Percentiles rank a stretch among this genome's conserved stretches.
These are phyloP conservation scores for Fusarium palustre DNA, from an alignment of 2,329 filamentous ascomycete species.

Conservation along the genomic window DNA sequence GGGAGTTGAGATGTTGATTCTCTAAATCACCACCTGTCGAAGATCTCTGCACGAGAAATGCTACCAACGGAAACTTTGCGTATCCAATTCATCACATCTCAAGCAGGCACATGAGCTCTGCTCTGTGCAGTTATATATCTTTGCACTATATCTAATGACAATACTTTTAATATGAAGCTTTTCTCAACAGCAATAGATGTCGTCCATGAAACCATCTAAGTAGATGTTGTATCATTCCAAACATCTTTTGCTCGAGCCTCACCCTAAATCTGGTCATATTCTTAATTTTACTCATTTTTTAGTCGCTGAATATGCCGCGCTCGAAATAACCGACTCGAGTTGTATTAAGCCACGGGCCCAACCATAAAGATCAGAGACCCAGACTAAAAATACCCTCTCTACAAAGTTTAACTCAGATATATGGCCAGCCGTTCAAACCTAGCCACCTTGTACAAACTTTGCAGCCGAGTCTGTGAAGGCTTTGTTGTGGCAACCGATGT, in stretches of 20 bases:
- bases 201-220: background rate
- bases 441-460: background rate
- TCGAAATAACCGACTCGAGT: background rate
- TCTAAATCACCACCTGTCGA: background rate
- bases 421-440: background rate
- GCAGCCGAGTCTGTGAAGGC: background rate
- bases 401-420: background rate
- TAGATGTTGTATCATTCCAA: background rate
- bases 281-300: background rate
- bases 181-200: background rate
- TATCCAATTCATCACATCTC: no score
- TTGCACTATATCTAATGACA: background rate
- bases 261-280: no score
- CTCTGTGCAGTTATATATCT: background rate
- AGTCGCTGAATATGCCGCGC: background rate
- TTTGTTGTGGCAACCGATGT: background rate
- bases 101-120: background rate
- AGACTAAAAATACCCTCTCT: background rate
- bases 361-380: background rate
- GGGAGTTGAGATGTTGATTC: background rate
- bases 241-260: background rate
- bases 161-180: no score
- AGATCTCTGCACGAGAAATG: background rate
- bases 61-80: background rate
- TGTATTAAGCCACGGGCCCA: background rate